These are phyloP conservation scores for Saccharum officinarum DNA, from an alignment of 176 grass and related monocot genomes.

Conservation along the genomic window DNA sequence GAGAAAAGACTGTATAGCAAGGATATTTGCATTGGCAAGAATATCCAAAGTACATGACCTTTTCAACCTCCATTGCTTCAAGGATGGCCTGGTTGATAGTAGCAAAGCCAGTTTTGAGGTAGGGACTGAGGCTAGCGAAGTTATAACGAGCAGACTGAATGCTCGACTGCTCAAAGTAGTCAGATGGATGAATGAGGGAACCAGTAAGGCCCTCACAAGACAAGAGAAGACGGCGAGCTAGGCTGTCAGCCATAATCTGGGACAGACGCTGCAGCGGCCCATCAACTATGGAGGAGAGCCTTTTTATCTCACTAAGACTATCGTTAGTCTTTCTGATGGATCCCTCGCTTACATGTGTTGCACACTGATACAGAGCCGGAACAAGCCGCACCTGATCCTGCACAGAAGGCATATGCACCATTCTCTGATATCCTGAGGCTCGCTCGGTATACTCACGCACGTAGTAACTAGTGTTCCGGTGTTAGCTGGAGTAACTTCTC, in stretches of 20 bases:
- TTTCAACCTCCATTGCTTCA: constrained; percentile 47
- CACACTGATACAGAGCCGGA: constrained; percentile 8
- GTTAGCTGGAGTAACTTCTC: constrained; percentile 3
- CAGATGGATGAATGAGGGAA: constrained; percentile 26
- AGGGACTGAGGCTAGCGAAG: neutral
- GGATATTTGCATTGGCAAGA: neutral
- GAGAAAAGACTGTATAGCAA: neutral
- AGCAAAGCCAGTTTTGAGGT: constrained; percentile 39
- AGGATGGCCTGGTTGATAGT: constrained; percentile 59
- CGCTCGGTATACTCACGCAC: too few relatives aligned
- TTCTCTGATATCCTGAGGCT: too few relatives aligned
- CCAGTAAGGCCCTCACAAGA: neutral
- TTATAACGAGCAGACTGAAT: neutral
- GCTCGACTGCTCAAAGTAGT: constrained; percentile 22
- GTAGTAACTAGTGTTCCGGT: constrained; percentile 5
- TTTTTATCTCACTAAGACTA: constrained; percentile 25
- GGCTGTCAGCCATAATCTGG: constrained; percentile 36
- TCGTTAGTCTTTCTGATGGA: constrained; percentile 10
- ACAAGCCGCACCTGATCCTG: constrained; percentile 21
- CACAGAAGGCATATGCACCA: too few relatives aligned
- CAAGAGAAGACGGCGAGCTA: constrained; percentile 26
- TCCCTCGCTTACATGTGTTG: constrained; percentile 1
- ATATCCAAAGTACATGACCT: constrained; percentile 13
- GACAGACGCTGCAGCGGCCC: constrained; percentile 37
- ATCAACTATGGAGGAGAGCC: constrained; percentile 15